These are phyloP conservation scores for Ustilago lituana DNA, from an alignment of 1,284 basidiomycete species.

Conservation along the genomic window DNA sequence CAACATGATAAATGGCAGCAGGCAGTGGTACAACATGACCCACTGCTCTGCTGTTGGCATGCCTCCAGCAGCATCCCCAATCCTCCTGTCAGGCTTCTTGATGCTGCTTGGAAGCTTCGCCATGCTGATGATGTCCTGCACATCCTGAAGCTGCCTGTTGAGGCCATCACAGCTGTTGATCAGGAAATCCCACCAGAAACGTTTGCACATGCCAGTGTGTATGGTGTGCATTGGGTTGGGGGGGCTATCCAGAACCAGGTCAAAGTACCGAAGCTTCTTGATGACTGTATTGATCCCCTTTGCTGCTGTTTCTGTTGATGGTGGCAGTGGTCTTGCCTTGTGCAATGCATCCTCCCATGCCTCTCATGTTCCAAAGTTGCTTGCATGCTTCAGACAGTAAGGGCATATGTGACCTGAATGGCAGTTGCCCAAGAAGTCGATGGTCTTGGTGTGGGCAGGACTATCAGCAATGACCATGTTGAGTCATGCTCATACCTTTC, in stretches of 20 bases:
- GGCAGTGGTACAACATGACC: background rate
- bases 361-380: background rate
- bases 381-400: background rate
- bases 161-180: too few species aligned
- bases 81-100: too few species aligned
- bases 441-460: background rate
- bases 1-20: constrained; percentile 1
- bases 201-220: too few species aligned
- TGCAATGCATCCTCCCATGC: background rate
- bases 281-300: background rate
- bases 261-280: background rate
- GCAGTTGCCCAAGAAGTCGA: background rate
- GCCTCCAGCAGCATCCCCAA: too few species aligned
- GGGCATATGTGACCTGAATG: background rate
- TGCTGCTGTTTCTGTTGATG: background rate
- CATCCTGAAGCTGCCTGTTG: too few species aligned
- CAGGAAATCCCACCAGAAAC: too few species aligned
- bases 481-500: background rate
- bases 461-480: constrained; percentile 1
- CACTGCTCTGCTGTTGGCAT: too few species aligned
- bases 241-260: background rate
- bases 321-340: background rate
- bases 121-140: too few species aligned
- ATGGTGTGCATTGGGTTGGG: background rate
- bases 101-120: too few species aligned